Percentiles rank a stretch among this genome's conserved stretches.
phyloP scores from a whole-genome alignment of 768 basidiomycete genomes.

The Serpula lacrymans region DNA sequence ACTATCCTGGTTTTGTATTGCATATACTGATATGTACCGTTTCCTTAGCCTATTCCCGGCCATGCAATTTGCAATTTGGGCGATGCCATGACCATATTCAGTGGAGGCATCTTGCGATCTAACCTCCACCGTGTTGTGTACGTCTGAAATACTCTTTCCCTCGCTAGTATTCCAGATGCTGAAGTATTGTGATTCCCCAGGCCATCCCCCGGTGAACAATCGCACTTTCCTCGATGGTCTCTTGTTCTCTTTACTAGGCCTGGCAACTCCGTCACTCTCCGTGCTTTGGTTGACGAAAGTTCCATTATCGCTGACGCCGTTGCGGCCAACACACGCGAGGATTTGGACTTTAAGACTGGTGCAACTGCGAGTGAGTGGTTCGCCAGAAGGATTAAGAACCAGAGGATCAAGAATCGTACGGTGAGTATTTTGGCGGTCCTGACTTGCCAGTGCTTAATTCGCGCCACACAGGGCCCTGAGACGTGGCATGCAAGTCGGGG shows the following conservation, averaged over 20 bases:
- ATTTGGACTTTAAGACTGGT: slow-evolving; percentile 34
- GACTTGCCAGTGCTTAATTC: not conserved
- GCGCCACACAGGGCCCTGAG: slow-evolving; percentile 23
- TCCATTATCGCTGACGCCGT: slow-evolving; percentile 17
- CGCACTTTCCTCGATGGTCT: slow-evolving; percentile 26
- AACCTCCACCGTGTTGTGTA: slow-evolving; percentile 42
- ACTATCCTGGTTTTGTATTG: not conserved
- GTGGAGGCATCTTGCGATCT: slow-evolving; percentile 42
- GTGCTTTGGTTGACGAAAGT: slow-evolving; percentile 22
- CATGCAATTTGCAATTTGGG: slow-evolving; percentile 46
- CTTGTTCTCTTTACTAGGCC: slow-evolving; percentile 36
- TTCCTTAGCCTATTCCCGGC: slow-evolving; percentile 39
- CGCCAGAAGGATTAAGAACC: slow-evolving; percentile 40
- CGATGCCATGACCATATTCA: slow-evolving; percentile 42
- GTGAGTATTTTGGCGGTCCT: slow-evolving; percentile 28
- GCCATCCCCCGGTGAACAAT: slow-evolving; percentile 34
- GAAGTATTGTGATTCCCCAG: slow-evolving; percentile 22
- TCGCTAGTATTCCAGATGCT: not conserved
- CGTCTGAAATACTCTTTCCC: slow-evolving; percentile 7
- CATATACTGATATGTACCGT: slow-evolving; percentile 1
- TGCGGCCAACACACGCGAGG: slow-evolving; percentile 16
- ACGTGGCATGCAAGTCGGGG: slow-evolving; percentile 27
- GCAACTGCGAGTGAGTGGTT: slow-evolving; percentile 44
- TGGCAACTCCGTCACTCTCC: slow-evolving; percentile 24
- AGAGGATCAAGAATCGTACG: slow-evolving; percentile 41